Evolutionary conservation across 441 rosid species (phyloP).

Genomic region (Jatropha multifida): DNA sequence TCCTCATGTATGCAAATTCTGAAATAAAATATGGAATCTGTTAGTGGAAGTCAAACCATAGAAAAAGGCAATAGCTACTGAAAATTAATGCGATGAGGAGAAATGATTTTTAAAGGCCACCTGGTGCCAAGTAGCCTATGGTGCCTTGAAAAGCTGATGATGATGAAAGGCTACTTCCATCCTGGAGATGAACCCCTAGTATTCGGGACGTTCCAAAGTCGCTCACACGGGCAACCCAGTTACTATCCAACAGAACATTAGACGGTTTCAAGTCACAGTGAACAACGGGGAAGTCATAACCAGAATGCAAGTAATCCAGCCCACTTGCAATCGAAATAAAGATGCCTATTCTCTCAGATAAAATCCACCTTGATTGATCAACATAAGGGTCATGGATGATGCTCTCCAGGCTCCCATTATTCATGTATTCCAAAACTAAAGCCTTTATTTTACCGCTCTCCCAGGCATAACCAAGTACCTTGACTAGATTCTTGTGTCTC

Average conservation of each 20-base stretch:
- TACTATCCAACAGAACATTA: conserved; percentile 63
- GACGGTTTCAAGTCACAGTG: conserved; percentile 93
- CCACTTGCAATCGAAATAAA: conserved; percentile 62
- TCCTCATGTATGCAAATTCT: conserved; percentile 87
- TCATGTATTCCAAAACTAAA: conserved; percentile 69
- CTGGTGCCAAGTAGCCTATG: conserved; percentile 92
- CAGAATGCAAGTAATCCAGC: conserved; percentile 74
- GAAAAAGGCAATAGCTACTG: background rate
- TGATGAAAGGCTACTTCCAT: conserved; percentile 45
- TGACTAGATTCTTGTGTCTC: conserved; percentile 75
- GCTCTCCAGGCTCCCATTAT: conserved; percentile 69
- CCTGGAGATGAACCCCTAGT: conserved; percentile 54
- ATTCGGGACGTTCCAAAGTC: conserved; percentile 92
- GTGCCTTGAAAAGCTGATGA: conserved; percentile 78
- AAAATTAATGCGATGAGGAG: background rate
- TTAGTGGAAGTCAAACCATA: background rate
- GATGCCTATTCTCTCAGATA: conserved; percentile 48
- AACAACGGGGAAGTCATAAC: conserved; percentile 65
- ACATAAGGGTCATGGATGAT: conserved; percentile 42
- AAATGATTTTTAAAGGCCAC: conserved; percentile 30
- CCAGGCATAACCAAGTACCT: conserved; percentile 86
- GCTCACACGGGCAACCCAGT: conserved; percentile 68
- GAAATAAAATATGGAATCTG: conserved; percentile 11
- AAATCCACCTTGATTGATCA: conserved; percentile 41
- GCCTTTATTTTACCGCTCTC: conserved; percentile 76